Base-by-base conservation (phyloP, 2,329 filamentous ascomycete species). In the Tolypocladium nubicola region DNA sequence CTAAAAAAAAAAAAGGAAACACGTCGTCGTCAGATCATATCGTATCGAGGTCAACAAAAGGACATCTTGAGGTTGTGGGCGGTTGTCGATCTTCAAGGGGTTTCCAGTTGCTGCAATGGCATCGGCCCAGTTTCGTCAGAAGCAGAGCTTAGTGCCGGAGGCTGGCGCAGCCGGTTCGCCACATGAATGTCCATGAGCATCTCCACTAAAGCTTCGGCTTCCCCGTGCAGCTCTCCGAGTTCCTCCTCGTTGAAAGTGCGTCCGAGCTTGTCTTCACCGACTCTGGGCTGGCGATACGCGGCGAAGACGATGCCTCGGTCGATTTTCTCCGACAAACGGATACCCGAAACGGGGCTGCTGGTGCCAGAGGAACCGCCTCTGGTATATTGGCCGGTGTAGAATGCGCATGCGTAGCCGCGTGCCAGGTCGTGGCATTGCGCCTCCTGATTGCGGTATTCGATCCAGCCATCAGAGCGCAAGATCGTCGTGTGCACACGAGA, bases 271-370 rank as follows among this genome's bases (percentile, higher is more conserved):
- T 64, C 66, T 19, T 71, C 71, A 30, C 73, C 74, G 9, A 65
- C 66, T 47, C 71, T 69, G 19, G 78, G 76, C 60, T 77, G 77
- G 26, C 79, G 73, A 61, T 82, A 83, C 0, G 79, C 80, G 1
- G 79, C 80, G 56, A 83, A 83, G 6, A 83, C 76, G 58, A 83
- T 78, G 52, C 80, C 80, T 38, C 78, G 73, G 61, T 81, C 76
- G 55, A 73, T 71, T 58, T 60, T 63, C 63, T 59, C 62, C 56
- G 58, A 66, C 40, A 59, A 56, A 39, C 56, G 64, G 39, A 57
- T 61, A 56, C 61, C 63, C 11, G 66, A 66, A 16, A 66, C 63
- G 16, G 66, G 67, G 50, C 58, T 64, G 54, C 62, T 64, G 33
- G 59, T 61, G 38, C 63, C 62, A 47, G 62, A 61, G 7, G 68